These are phyloP conservation scores for Rhypophila decipiens DNA, from an alignment of 495 filamentous ascomycete species.

Conservation along the genomic window DNA sequence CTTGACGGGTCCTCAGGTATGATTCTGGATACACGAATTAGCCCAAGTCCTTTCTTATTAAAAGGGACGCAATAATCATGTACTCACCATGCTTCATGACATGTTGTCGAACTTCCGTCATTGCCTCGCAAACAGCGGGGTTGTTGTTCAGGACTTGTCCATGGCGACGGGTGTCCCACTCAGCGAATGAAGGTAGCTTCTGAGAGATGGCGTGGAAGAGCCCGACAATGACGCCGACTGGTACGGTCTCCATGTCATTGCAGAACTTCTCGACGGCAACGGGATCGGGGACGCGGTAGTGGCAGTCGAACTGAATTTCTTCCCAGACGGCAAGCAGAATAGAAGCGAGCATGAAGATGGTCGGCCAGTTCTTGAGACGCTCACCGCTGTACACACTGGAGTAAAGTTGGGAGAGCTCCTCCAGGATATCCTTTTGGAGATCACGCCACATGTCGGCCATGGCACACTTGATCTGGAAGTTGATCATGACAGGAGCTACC, in stretches of 20 bases:
- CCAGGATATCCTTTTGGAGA: slow-evolving; percentile 85
- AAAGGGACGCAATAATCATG: background rate
- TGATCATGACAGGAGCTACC: slow-evolving; percentile 92
- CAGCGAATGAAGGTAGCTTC: slow-evolving; percentile 79
- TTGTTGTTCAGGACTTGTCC: slow-evolving; percentile 83
- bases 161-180: slow-evolving; percentile 87
- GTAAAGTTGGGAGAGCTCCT: slow-evolving; percentile 83
- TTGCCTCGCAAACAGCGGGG: slow-evolving; percentile 79
- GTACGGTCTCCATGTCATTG: slow-evolving; percentile 86
- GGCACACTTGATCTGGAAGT: slow-evolving; percentile 94
- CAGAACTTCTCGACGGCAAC: slow-evolving; percentile 85
- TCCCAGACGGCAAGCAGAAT: slow-evolving; percentile 91
- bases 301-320: slow-evolving; percentile 94
- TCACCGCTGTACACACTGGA: slow-evolving; percentile 91
- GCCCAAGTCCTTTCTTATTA: no score
- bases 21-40: slow-evolving; percentile 34
- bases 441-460: slow-evolving; percentile 95
- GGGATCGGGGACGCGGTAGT: slow-evolving; percentile 81
- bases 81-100: slow-evolving; percentile 80
- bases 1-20: slow-evolving; percentile 48
- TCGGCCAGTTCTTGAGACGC: slow-evolving; percentile 93
- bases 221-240: slow-evolving; percentile 88
- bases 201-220: slow-evolving; percentile 94
- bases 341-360: slow-evolving; percentile 89
- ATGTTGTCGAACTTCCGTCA: slow-evolving; percentile 87